phyloP scores from a whole-genome alignment of 148 eudicot species.

The Salicornia ramosissima region DNA sequence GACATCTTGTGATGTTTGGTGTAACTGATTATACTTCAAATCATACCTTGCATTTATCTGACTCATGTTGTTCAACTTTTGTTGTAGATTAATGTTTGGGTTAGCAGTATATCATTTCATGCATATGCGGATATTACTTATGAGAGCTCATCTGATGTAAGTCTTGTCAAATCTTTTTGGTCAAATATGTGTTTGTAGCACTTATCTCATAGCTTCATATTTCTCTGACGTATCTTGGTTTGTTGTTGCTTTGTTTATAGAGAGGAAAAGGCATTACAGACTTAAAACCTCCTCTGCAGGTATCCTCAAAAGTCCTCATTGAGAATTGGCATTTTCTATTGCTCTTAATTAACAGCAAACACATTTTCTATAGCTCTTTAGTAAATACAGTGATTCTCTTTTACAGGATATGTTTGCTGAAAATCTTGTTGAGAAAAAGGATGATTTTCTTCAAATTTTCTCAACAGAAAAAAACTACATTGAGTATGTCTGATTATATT shows the following conservation, averaged over 20 bases:
- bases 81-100: conserved; percentile 68
- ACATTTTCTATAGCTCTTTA: too few species aligned
- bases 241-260: conserved; percentile 32
- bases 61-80: conserved; percentile 5
- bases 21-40: not conserved
- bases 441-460: conserved; percentile 66
- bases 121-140: conserved; percentile 72
- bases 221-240: conserved; percentile 9
- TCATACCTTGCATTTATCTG: conserved; percentile 8
- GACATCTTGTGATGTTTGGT: not conserved
- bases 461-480: conserved; percentile 51
- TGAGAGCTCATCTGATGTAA: conserved; percentile 83
- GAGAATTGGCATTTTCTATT: not conserved
- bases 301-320: conserved; percentile 18
- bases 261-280: conserved; percentile 93
- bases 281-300: conserved; percentile 79
- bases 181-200: not conserved
- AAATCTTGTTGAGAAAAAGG: conserved; percentile 72
- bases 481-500: conserved; percentile 36
- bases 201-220: conserved; percentile 1
- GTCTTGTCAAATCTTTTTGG: conserved; percentile 19
- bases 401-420: conserved; percentile 86
- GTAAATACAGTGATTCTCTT: conserved; percentile 17
- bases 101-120: conserved; percentile 77
- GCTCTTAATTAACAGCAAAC: too few species aligned